phyloP scores from a whole-genome alignment of 768 basidiomycete species.

The Leccinum subgranulosum region DNA sequence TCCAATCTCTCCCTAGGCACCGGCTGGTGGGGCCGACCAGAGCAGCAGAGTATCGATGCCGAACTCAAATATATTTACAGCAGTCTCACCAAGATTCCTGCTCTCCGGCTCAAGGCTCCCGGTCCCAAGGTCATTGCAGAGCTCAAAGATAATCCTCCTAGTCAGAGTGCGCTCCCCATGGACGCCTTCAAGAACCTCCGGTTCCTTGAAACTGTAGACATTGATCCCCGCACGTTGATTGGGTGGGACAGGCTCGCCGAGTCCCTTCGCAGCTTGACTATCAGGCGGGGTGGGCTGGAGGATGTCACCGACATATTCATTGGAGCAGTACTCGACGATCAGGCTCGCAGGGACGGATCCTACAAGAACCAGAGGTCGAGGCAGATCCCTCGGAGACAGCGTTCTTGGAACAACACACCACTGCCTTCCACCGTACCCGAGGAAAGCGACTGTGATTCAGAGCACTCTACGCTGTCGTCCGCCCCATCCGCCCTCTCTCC shows the following conservation, averaged over 20 bases:
- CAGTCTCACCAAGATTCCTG: constrained; percentile 86
- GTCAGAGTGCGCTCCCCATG: constrained; percentile 74
- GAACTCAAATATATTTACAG: constrained; percentile 88
- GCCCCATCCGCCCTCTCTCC: constrained; percentile 45
- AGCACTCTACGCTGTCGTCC: constrained; percentile 23
- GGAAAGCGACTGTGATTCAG: constrained; percentile 9
- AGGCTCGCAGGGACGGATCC: constrained; percentile 58
- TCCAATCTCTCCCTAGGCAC: constrained; percentile 71
- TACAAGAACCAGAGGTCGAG: constrained; percentile 45
- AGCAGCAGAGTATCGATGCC: constrained; percentile 57
- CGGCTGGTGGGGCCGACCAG: constrained; percentile 67
- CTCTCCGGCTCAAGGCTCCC: constrained; percentile 64
- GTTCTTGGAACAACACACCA: constrained; percentile 47
- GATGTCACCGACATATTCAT: constrained; percentile 78
- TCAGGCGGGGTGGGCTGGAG: constrained; percentile 77
- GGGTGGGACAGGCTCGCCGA: constrained; percentile 83
- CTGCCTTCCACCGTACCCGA: constrained; percentile 60
- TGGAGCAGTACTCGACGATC: constrained; percentile 73
- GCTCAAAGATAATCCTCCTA: constrained; percentile 63
- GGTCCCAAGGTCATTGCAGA: constrained; percentile 65
- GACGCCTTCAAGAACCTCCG: constrained; percentile 84
- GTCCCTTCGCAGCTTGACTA: constrained; percentile 67
- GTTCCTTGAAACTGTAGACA: constrained; percentile 68
- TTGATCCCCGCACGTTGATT: constrained; percentile 77
- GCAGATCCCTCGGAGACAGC: constrained; percentile 42